Base-by-base conservation (phyloP, 306 rosid species). In the Cucumis melo region DNA sequence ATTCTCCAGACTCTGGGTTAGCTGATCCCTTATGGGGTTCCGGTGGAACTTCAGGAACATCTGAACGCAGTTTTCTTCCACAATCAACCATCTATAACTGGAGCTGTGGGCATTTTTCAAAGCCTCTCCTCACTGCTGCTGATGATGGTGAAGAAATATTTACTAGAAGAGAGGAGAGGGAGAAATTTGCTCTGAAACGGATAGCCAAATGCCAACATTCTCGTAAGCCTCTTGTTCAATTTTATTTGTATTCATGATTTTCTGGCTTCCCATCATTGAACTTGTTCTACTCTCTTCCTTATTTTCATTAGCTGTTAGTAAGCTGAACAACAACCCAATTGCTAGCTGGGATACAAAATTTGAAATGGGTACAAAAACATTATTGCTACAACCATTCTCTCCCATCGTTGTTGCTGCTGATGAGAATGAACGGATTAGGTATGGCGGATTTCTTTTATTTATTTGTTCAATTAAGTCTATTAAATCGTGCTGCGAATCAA, bases 51-150 rank as follows among this genome's bases (percentile, higher is more conserved):
- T 62, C 89, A 65, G 91, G 84, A 75, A 50, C 89, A 73, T 87
- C 92, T 14, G 98, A 95, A 75, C 93, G 88, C 82, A 87, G 97
- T 84, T 86, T 92, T 67, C 91, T 92, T 84, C 99, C 98, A 59
- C 98, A 88, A 79, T 92, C 99, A 78, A 83, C 89, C 44, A 92
- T 95, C 80, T 95, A 95, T 80, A 89, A 87, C 77, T 95, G 99
- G 99, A 89, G 99, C 78, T 95, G 99, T 77, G 96, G 96, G 59
- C 95, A 89, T 84, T 95, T 95, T 81, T 95, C 99, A 75, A 92
- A 89, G 87, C 97, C 98, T 57, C 96, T 92, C 62, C 90, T 95
- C 72, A 86, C 84, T 54, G 81, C 85, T 16, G 83, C 87, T 20
- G 99, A 90, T 78, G 98, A 92, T 64, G 75, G 90, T 41, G 96